Base-by-base conservation (phyloP, 768 basidiomycete genomes). In the Coprinopsis sp. region DNA sequence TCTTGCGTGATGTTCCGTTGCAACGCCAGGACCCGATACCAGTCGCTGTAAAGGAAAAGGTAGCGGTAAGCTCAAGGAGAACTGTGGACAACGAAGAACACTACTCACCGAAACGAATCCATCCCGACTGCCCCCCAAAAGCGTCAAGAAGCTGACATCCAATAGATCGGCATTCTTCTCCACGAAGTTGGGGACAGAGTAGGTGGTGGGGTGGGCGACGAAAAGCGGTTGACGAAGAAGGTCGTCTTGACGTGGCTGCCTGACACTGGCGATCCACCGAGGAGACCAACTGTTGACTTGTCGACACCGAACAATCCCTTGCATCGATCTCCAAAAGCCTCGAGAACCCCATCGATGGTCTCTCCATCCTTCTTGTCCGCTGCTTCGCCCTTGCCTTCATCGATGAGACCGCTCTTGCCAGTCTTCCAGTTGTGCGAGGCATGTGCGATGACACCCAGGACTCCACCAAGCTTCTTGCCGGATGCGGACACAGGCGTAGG, bases 211-310 rank as follows among this genome's bases (percentile, higher is more conserved):
- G n/a, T n/a, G n/a, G n/a, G 64, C 0, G 89, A 88, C 1, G 87
- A 74, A 55, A 89, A 95, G 58, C 94, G 92, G 60, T 88, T 91
- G 69, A 95, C 84, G 0, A 86, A 91, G 54, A 95, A 95, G 13
- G 79, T 57, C 47, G 64, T 74, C 49, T 71, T 71, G 34, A 24
- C 70, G 63, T 14, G 72, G 60, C 8, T 74, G 72, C 6, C 44
- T 24, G 22, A 52, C 18, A 25, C 31, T 36, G 11, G 46, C 41
- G 24, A 29, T 27, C 25, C 13, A 18, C 38, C 19, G 6, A n/a
- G n/a, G n/a, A n/a, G n/a, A n/a, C n/a, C n/a, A n/a, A 39, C 3
- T 16, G 2, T n/a, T 19, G 8, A 8, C 5, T 23, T 11, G 8
- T 40, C 38, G 19, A 25, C 14, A 19, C 8, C 7, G 38, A 40